Percentiles rank a stretch among this genome's conserved stretches.
Conservation (phyloP, 495 filamentous ascomycete genomes). For the Tricharina praecox region DNA sequence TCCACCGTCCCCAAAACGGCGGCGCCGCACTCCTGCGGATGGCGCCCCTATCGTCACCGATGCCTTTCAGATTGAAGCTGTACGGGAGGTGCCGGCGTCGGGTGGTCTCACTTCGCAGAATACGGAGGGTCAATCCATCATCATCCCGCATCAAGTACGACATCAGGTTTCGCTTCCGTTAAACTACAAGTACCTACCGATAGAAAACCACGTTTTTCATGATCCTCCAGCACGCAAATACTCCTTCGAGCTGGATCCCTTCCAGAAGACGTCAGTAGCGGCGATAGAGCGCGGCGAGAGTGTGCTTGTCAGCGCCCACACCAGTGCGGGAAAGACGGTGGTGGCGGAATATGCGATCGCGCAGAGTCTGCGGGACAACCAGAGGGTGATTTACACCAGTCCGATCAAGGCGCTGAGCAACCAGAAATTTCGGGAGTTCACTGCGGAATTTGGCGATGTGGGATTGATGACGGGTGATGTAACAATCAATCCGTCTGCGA, state of each 20-base stretch:
- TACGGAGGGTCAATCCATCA: conserved; percentile 41
- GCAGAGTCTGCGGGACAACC: conserved; percentile 89
- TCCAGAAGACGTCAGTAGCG: conserved; percentile 80
- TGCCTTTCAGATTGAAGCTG: conserved; percentile 89
- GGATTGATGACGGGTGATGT: conserved; percentile 98
- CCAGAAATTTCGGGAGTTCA: conserved; percentile 94
- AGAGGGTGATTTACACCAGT: conserved; percentile 97
- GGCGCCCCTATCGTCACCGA: conserved; percentile 76
- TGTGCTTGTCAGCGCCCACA: conserved; percentile 91
- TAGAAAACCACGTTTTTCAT: conserved; percentile 74
- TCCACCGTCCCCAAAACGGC: conserved; percentile 43
- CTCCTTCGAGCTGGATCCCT: conserved; percentile 86
- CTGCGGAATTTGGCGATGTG: conserved; percentile 87
- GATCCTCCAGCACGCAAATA: conserved; percentile 67
- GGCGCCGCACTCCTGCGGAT: conserved; percentile 48
- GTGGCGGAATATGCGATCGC: conserved; percentile 97
- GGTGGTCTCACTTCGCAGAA: conserved; percentile 51
- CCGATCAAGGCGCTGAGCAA: conserved; percentile 97
- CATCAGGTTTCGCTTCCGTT: conserved; percentile 93
- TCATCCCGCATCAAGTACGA: conserved; percentile 88
- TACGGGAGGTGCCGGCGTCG: conserved; percentile 65
- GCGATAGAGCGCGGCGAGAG: conserved; percentile 92
- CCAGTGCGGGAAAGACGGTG: conserved; percentile 93
- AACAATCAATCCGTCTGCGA: conserved; percentile 95
- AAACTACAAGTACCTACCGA: conserved; percentile 80